Percentiles rank a stretch among this genome's conserved stretches.
phyloP scores from a whole-genome alignment of 2,329 filamentous ascomycete species.

The Thermomyces lanuginosus region DNA sequence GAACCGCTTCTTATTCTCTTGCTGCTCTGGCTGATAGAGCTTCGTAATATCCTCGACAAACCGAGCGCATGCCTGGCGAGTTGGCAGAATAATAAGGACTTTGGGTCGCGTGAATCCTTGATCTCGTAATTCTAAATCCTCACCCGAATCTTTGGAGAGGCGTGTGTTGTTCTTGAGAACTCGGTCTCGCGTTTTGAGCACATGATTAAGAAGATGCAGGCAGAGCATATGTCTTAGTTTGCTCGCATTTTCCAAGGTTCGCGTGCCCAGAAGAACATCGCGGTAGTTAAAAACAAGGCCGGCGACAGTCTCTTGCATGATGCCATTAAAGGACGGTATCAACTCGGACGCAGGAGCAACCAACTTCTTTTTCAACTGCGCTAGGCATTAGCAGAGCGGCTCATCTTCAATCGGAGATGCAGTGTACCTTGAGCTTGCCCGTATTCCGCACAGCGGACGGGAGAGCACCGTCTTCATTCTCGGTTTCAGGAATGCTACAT shows the following conservation, averaged over 20 bases:
- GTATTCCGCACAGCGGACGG: slow-evolving; percentile 17
- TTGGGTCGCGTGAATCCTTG: slow-evolving; percentile 94
- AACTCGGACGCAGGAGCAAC: slow-evolving; percentile 38
- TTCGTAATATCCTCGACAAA: slow-evolving; percentile 62
- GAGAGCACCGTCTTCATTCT: slow-evolving; percentile 10
- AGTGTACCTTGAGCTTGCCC: slow-evolving; percentile 20
- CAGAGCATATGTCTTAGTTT: slow-evolving; percentile 56
- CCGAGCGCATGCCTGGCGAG: slow-evolving; percentile 66
- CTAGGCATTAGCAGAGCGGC: slow-evolving; percentile 11
- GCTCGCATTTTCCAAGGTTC: slow-evolving; percentile 52
- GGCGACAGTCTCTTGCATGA: slow-evolving; percentile 51
- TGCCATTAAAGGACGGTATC: slow-evolving; percentile 40
- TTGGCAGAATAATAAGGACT: slow-evolving; percentile 77
- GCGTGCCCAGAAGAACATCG: slow-evolving; percentile 60
- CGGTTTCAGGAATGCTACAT: slow-evolving; percentile 15
- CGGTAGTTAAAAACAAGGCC: slow-evolving; percentile 65
- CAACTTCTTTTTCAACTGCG: slow-evolving; percentile 56
- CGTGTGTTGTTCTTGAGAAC: slow-evolving; percentile 86
- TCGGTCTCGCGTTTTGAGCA: slow-evolving; percentile 81
- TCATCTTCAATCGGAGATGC: neutral
- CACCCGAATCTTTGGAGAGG: slow-evolving; percentile 48
- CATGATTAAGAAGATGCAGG: slow-evolving; percentile 77
- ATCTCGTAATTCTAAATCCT: slow-evolving; percentile 62
- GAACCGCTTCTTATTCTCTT: slow-evolving; percentile 89
- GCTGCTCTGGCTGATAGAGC: slow-evolving; percentile 68